Conservation (phyloP, 2,329 filamentous ascomycete species). For the Alternaria postmessia region DNA sequence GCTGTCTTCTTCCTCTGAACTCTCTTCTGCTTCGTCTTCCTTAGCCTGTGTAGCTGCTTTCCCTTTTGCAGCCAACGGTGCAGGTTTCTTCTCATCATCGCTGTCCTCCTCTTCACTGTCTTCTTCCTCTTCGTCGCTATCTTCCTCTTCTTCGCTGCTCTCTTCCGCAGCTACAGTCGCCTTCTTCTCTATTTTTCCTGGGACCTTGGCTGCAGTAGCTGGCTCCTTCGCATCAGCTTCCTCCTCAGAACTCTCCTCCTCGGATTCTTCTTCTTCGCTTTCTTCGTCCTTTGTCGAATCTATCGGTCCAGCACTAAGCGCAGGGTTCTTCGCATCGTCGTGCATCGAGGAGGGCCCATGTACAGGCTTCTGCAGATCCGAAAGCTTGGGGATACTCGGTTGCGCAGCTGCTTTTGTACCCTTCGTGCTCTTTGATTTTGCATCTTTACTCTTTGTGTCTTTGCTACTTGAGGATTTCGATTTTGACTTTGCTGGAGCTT, state of each 20-base stretch:
- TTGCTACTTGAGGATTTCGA: constrained; percentile 12
- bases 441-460: constrained; percentile 4
- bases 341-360: constrained; percentile 35
- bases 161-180: background rate
- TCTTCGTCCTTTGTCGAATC: constrained; percentile 21
- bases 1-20: constrained; percentile 15
- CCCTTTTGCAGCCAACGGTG: background rate
- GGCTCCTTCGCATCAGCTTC: constrained; percentile 1
- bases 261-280: constrained; percentile 13
- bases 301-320: constrained; percentile 31
- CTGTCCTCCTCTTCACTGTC: constrained; percentile 16
- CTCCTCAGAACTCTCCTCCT: constrained; percentile 18
- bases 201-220: background rate
- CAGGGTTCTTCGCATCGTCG: constrained; percentile 36
- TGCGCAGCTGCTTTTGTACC: background rate
- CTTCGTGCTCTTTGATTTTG: background rate
- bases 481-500: constrained; percentile 11
- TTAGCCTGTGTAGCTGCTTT: background rate
- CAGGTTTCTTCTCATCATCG: constrained; percentile 23
- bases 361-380: constrained; percentile 29
- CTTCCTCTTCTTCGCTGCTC: constrained; percentile 2
- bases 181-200: background rate
- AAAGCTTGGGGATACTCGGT: constrained; percentile 26
- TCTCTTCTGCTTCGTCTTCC: constrained; percentile 18
- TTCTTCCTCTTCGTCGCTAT: constrained; percentile 9